These are phyloP conservation scores for Epichloe glyceriae DNA, from an alignment of 2,329 filamentous ascomycete genomes.

Conservation along the genomic window DNA sequence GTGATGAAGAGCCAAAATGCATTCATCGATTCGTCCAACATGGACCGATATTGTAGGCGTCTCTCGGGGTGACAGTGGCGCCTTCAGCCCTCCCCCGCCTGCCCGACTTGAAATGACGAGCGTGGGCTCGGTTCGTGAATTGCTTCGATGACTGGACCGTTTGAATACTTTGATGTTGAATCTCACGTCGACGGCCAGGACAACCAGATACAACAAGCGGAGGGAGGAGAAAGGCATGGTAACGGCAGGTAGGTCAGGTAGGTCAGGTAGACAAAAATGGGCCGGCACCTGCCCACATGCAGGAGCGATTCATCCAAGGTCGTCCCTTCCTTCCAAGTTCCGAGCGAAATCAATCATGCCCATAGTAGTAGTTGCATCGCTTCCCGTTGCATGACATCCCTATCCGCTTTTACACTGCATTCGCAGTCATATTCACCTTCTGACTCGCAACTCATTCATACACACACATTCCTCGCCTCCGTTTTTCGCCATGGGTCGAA, in stretches of 20 bases:
- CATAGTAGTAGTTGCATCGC: too few relatives aligned
- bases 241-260: too few relatives aligned
- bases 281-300: neutral
- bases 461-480: neutral
- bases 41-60: too few relatives aligned
- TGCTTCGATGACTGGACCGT: neutral
- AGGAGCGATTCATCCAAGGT: neutral
- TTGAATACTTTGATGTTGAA: neutral
- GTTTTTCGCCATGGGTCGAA: neutral
- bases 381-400: too few relatives aligned
- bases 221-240: neutral
- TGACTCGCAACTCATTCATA: neutral
- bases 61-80: too few relatives aligned
- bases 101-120: neutral
- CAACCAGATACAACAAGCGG: neutral
- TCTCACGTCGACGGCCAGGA: neutral
- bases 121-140: neutral
- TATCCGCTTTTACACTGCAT: neutral
- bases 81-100: too few relatives aligned
- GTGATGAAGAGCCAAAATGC: neutral
- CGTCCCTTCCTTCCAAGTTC: neutral
- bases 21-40: too few relatives aligned
- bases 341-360: too few relatives aligned
- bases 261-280: neutral
- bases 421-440: neutral